Evolutionary conservation across 1,284 basidiomycete genomes (phyloP), one percentile per base, ranked within the genome.

Genomic region (Trichosporon ovoides): DNA sequence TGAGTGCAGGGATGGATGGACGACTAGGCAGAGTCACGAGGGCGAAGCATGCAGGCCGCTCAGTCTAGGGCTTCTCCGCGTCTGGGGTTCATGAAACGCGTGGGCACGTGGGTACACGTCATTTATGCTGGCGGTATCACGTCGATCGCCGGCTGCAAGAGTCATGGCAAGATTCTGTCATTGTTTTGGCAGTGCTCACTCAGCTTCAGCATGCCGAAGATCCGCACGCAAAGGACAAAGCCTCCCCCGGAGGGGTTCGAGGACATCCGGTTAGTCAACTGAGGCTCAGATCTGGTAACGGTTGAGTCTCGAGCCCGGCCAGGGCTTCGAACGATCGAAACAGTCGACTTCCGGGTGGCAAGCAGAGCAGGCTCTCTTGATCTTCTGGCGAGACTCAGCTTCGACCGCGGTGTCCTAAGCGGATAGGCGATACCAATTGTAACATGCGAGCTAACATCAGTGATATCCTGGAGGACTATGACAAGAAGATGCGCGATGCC

Each of bases 181-280:
- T 48, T 48, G 43, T 48, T 48, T 48, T 48, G 43, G 43, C 43
- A 24, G 24, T 28, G 43, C 22, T 48, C 16, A 48, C 11, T 31
- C 55, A 52, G 20, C 38, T 11, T 46, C 57, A 80, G 66, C 66
- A 97, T 98, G 95, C 95, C 95, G 40, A 94, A 90, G 77, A 96
- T 98, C 74, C 85, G 85, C 69, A 99, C 96, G 24, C 87, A 87
- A 54, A 85, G 95, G 68, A 97, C 96, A 10, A 97, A 95, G 80
- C 85, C 86, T 61, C 94, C 95, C 37, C 96, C 96, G 56, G 94
- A 97, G 79, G 96, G 96, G 7, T 98, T 85, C 68, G 96, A 99
- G 75, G 96, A 98, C 62, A 93, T 98, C 57, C 92, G 95, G 76
- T 78, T 52, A 56, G 76, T 65, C 5, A 13, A 49, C 5, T 13